Percentiles rank a stretch among this genome's conserved stretches.
Conservation (phyloP, 1,139 yeast species). For the Scheffersomyces titani region DNA sequence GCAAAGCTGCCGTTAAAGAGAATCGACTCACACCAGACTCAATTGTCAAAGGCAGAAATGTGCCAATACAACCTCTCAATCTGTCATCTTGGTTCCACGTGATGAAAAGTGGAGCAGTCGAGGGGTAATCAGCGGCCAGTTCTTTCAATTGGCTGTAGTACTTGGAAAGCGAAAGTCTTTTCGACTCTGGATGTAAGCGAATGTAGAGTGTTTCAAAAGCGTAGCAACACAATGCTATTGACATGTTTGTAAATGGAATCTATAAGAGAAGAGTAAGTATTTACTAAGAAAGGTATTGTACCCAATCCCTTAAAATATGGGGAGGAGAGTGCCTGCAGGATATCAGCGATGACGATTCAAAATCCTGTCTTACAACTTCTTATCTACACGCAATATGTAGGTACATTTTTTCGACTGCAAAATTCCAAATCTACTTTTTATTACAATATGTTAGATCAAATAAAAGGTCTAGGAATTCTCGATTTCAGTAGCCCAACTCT, state of each 20-base stretch:
- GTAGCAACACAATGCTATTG: conserved; percentile 37
- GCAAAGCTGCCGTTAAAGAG: conserved; percentile 66
- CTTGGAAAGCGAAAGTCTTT: conserved; percentile 16
- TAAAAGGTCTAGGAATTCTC: too few species aligned
- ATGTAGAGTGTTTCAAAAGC: conserved; percentile 39
- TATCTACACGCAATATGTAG: background rate
- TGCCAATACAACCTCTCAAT: conserved; percentile 92
- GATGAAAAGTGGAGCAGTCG: conserved; percentile 63
- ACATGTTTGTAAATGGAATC: conserved; percentile 13
- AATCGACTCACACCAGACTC: conserved; percentile 63
- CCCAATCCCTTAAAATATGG: background rate
- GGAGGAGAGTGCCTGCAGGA: background rate
- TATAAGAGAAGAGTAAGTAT: background rate
- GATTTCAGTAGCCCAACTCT: background rate
- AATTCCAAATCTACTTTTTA: background rate
- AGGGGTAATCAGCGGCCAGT: conserved; percentile 42
- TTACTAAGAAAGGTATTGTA: background rate
- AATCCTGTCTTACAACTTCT: background rate
- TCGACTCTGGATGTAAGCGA: conserved; percentile 17
- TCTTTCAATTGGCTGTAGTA: conserved; percentile 19
- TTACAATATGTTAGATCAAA: background rate
- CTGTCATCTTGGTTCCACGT: conserved; percentile 72
- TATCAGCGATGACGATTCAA: background rate
- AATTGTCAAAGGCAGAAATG: conserved; percentile 54
- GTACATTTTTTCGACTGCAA: background rate